Evolutionary conservation across 2,329 filamentous ascomycete species (phyloP), one percentile per base, ranked within the genome.

Genomic region (Penicillium sp.): DNA sequence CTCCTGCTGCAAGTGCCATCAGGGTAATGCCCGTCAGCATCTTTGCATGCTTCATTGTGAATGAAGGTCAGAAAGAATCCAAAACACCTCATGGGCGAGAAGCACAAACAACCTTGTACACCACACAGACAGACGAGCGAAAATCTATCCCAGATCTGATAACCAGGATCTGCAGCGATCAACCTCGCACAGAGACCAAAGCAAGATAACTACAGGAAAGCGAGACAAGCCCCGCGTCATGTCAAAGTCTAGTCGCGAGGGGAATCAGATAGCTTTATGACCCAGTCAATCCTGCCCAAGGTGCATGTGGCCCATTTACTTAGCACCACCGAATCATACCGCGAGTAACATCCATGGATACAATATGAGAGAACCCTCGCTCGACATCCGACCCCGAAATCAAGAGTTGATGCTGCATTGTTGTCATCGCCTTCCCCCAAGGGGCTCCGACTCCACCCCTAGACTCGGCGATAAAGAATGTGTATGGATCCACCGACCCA

Each of bases 11-110:
- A 47, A 9, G 37, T 25, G 46, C 48, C 6, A 67, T 23, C 25
- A 67, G 44, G 11, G 54, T 48, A 23, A 64, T 12, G 25, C 64
- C 45, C 8, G 54, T 52, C 11, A 61, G 31, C 43, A 57, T 61
- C n/a, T 14, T 51, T n/a, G 29, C 49, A 20, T 37, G 44, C 4
- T 11, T 54, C 56, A 61, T 61, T 25, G 9, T 53, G 29, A 35
- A n/a, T 53, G 29, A 35, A n/a, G n/a, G 33, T 18, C 29, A 25
- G 29, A 35, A n/a, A 48, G 31, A 35, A 15, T 18, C 15, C 25
- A 29, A n/a, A 44, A 27, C 14, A 27, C 14, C 23, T 8, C 22
- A 14, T 8, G 7, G 6, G 14, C 14, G 9, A 42, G 5, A 42
- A 25, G 23, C 14, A 25, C 15, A 20, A 45, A 14, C 25, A 45